Conservation (phyloP, 2,329 filamentous ascomycete species). For the Phyllosticta citribraziliensis region DNA sequence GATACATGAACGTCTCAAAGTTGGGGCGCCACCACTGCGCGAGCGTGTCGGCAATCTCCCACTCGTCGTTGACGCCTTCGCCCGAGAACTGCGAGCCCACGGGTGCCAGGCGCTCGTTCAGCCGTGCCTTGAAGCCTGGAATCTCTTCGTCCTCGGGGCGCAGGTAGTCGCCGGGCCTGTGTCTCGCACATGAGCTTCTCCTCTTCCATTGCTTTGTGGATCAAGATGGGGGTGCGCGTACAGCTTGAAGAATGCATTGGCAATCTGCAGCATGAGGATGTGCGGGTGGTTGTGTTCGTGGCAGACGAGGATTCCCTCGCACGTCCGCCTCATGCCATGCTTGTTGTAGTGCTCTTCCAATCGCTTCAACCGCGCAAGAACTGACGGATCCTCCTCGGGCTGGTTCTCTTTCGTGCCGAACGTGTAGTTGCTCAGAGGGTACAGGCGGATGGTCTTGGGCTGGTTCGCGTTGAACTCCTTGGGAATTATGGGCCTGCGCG, state of each 20-base stretch:
- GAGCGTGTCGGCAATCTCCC: conserved; percentile 88
- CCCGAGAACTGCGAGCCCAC: conserved; percentile 73
- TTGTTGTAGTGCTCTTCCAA: conserved; percentile 90
- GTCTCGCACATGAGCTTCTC: neutral
- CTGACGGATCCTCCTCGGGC: conserved; percentile 93
- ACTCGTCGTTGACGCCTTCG: conserved; percentile 83
- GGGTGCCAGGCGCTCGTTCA: conserved; percentile 89
- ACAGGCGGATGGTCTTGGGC: conserved; percentile 79
- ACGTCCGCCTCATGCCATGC: conserved; percentile 94
- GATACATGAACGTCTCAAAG: conserved; percentile 99
- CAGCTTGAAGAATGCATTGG: conserved; percentile 98
- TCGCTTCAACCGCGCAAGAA: conserved; percentile 81
- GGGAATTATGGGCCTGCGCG: conserved; percentile 58
- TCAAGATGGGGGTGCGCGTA: conserved; percentile 25
- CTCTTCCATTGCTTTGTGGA: no score
- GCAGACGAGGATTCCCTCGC: conserved; percentile 93
- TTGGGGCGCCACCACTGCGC: conserved; percentile 99
- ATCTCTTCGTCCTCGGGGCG: conserved; percentile 83
- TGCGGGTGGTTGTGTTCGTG: conserved; percentile 99
- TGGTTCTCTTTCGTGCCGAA: conserved; percentile 98
- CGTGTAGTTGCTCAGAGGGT: conserved; percentile 95
- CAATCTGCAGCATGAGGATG: conserved; percentile 97
- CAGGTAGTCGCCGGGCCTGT: conserved; percentile 81
- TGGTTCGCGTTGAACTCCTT: conserved; percentile 83
- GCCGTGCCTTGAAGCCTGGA: conserved; percentile 82